Percentiles rank a stretch among this genome's conserved stretches.
Evolutionary conservation across 257 asterid genomes (phyloP).

Genomic region (Apocynum venetum): DNA sequence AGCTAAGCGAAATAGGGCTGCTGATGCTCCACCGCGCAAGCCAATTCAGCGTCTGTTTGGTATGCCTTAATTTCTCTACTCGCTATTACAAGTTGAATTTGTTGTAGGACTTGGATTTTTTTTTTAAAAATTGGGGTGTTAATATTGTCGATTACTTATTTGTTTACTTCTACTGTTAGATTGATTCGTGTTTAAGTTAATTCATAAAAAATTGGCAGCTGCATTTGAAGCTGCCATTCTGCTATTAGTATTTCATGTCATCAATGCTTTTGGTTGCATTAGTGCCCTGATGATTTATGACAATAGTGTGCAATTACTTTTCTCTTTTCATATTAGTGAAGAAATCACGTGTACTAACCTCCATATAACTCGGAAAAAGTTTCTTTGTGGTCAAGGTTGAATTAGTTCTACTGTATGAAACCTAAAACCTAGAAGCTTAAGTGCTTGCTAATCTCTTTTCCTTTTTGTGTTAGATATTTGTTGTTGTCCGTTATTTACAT

Average conservation of each 20-base stretch:
- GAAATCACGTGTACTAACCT: not conserved
- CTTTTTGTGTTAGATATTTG: constrained; percentile 14
- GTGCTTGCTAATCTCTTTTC: constrained; percentile 2
- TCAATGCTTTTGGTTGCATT: not conserved
- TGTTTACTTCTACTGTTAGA: not conserved
- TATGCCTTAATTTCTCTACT: constrained; percentile 18
- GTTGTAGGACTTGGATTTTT: not conserved
- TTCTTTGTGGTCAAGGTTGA: not conserved
- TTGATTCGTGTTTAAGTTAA: not conserved
- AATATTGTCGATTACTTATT: not conserved
- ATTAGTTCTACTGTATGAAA: not conserved
- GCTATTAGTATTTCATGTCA: not conserved
- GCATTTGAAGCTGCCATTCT: not conserved
- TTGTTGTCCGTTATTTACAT: not conserved
- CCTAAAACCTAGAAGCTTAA: not conserved
- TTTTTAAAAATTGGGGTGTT: not conserved
- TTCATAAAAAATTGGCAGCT: not conserved
- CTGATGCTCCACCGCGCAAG: constrained; percentile 47
- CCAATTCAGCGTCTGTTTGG: constrained; percentile 61
- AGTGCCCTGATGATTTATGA: not conserved
- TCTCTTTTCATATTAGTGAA: not conserved
- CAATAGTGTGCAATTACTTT: not conserved
- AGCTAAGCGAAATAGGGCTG: constrained; percentile 53
- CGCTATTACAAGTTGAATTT: not conserved
- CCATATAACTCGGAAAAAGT: not conserved